Conservation (phyloP, 495 filamentous ascomycete genomes). For the Geoglossum glabrum region DNA sequence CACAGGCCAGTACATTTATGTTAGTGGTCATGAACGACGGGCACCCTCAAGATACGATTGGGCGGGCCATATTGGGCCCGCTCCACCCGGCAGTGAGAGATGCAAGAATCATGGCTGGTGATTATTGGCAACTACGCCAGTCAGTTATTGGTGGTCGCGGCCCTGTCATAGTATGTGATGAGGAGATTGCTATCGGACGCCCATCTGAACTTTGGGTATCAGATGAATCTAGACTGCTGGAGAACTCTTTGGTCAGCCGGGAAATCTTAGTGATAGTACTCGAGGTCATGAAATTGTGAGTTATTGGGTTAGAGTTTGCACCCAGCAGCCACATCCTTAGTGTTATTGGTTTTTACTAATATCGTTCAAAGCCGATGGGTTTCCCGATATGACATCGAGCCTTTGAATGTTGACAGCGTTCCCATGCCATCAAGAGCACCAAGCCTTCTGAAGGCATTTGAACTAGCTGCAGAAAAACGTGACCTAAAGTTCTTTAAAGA, state of each 20-base stretch:
- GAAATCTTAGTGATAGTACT: neutral
- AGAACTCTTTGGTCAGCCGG: neutral
- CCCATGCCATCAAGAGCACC: neutral
- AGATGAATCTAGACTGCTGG: too few species aligned
- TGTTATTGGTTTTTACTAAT: too few species aligned
- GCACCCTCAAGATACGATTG: too few species aligned
- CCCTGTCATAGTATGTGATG: neutral
- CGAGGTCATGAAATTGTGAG: neutral
- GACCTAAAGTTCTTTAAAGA: neutral
- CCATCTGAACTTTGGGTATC: too few species aligned
- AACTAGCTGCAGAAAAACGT: neutral
- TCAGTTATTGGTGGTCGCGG: too few species aligned
- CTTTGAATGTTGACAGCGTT: neutral
- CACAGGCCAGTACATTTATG: too few species aligned
- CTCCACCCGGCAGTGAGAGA: too few species aligned
- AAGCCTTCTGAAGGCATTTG: neutral
- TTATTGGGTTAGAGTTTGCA: neutral
- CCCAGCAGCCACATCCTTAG: too few species aligned
- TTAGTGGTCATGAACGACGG: too few species aligned
- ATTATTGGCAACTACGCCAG: neutral
- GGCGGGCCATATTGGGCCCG: too few species aligned
- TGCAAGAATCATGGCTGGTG: too few species aligned
- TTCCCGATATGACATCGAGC: neutral
- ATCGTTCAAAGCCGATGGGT: neutral
- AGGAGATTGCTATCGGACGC: neutral